A percentile compares a stretch with the other conserved stretches of the same genome.
Conservation (phyloP, 176 grass and related monocot genomes). For the Avena atlantica region DNA sequence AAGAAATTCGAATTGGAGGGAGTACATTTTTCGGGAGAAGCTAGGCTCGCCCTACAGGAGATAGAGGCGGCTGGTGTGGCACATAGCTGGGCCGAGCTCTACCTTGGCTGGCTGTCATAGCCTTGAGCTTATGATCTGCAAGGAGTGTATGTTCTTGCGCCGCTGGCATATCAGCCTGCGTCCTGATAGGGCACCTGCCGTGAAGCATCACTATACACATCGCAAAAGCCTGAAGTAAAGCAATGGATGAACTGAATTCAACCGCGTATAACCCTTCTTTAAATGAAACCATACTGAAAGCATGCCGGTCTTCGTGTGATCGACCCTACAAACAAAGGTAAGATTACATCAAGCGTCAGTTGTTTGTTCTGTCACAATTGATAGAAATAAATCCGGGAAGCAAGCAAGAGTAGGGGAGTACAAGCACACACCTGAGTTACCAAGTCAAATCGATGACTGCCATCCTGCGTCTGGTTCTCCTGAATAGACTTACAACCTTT, state of each 20-base stretch:
- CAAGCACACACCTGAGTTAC: conserved; percentile 61
- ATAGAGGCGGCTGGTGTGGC: conserved; percentile 71
- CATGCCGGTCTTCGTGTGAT: conserved; percentile 47
- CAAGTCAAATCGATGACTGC: conserved; percentile 68
- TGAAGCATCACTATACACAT: conserved; percentile 88
- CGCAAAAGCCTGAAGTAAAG: conserved; percentile 79
- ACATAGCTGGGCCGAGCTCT: conserved; percentile 67
- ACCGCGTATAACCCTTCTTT: conserved; percentile 82
- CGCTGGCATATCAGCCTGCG: conserved; percentile 36
- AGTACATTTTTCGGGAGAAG: conserved; percentile 8
- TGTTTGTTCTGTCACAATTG: background rate
- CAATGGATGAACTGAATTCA: conserved; percentile 74
- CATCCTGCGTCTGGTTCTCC: conserved; percentile 43
- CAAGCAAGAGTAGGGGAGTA: conserved; percentile 6
- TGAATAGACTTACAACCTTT: conserved; percentile 34
- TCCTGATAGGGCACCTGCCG: conserved; percentile 42
- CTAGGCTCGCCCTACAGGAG: conserved; percentile 85
- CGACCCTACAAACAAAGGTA: conserved; percentile 60
- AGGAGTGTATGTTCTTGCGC: conserved; percentile 45
- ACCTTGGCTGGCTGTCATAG: conserved; percentile 39
- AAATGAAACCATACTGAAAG: conserved; percentile 77
- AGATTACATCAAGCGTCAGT: conserved; percentile 3
- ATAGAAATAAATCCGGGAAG: conserved; percentile 28
- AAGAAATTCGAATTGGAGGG: no score
- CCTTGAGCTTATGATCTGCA: conserved; percentile 51